Conservation (phyloP, 768 basidiomycete species). For the Amanita exitialis region DNA sequence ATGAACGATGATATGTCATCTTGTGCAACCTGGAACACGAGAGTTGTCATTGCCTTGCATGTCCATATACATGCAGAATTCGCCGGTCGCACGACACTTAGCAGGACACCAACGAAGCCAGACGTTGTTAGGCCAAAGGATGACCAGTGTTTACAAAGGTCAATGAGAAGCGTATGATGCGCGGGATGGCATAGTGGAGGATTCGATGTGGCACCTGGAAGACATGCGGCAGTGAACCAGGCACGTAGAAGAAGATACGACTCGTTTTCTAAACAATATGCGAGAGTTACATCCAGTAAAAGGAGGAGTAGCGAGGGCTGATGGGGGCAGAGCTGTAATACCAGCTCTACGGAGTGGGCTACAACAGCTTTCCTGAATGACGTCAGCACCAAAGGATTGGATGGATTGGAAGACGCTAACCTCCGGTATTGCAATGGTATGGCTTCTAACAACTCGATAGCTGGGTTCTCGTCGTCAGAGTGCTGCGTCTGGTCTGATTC, state of each 20-base stretch:
- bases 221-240: conserved; percentile 29
- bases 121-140: conserved; percentile 14
- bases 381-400: not conserved
- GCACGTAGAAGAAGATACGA: conserved; percentile 30
- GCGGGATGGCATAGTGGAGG: conserved; percentile 31
- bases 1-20: not conserved
- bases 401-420: conserved; percentile 20
- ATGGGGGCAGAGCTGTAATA: conserved; percentile 32
- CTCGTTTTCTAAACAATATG: conserved; percentile 31
- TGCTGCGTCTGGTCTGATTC: conserved; percentile 14
- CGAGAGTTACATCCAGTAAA: conserved; percentile 41
- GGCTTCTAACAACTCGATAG: conserved; percentile 35
- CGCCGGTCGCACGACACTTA: conserved; percentile 16
- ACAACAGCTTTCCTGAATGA: conserved; percentile 33
- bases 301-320: conserved; percentile 38
- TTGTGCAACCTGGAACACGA: not conserved
- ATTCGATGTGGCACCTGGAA: conserved; percentile 7
- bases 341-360: conserved; percentile 41
- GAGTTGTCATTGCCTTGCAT: conserved; percentile 24
- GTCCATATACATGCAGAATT: conserved; percentile 23
- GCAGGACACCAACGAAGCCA: conserved; percentile 22
- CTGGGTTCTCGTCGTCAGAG: conserved; percentile 15
- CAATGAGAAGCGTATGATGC: conserved; percentile 36
- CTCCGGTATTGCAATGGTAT: conserved; percentile 43
- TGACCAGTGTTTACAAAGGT: conserved; percentile 32